Evolutionary conservation across 352 stramenopile species (phyloP).

Genomic region (Pythium phragmitis): DNA sequence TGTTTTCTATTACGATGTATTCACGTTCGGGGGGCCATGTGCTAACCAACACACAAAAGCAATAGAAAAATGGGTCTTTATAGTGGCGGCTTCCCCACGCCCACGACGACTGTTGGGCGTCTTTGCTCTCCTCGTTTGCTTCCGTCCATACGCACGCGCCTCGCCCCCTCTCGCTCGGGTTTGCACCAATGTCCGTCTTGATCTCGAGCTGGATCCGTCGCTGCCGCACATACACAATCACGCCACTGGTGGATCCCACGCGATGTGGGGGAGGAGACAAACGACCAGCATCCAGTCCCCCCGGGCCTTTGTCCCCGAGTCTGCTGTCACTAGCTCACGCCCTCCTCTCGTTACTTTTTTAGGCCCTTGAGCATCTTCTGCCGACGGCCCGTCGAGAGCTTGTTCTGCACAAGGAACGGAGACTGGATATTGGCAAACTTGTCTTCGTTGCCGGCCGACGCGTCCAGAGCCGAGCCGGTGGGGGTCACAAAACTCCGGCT

Average conservation of each 20-base stretch:
- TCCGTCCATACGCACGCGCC: not conserved
- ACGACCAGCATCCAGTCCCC: not conserved
- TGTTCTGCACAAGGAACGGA: slow-evolving; percentile 83
- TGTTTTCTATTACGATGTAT: slow-evolving; percentile 15
- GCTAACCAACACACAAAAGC: not conserved
- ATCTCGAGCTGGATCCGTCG: slow-evolving; percentile 1
- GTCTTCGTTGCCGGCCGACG: slow-evolving; percentile 57
- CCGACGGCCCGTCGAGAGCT: slow-evolving; percentile 78
- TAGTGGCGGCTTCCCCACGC: slow-evolving; percentile 5
- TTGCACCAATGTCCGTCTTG: not conserved
- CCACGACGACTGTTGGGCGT: no score
- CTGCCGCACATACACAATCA: slow-evolving; percentile 10
- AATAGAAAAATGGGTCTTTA: slow-evolving; percentile 8
- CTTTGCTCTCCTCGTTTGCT: not conserved
- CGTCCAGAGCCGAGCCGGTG: slow-evolving; percentile 31
- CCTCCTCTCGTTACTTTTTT: slow-evolving; percentile 62
- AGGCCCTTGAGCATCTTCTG: slow-evolving; percentile 90
- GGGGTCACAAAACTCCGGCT: slow-evolving; percentile 52
- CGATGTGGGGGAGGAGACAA: not conserved
- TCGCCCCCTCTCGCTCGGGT: no score
- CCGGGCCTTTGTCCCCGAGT: not conserved
- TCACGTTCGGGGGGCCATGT: not conserved
- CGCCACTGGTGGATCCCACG: slow-evolving; percentile 1
- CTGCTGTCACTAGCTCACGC: slow-evolving; percentile 7
- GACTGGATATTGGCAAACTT: slow-evolving; percentile 88